These are phyloP conservation scores for Saururus chinensis DNA, from an alignment of 164 flowering plant species.

Conservation along the genomic window DNA sequence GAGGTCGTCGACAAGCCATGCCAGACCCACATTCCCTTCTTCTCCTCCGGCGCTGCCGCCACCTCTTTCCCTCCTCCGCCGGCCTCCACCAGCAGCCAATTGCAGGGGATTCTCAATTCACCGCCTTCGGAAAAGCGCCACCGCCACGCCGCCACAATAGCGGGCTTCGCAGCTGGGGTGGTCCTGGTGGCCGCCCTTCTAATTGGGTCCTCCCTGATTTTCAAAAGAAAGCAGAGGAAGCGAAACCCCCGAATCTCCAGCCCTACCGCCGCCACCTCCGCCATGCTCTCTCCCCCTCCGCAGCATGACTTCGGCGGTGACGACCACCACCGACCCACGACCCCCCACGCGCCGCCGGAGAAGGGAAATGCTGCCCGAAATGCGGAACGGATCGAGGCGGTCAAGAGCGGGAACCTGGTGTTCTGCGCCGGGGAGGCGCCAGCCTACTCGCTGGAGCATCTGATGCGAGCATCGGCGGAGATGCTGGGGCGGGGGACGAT, in stretches of 20 bases:
- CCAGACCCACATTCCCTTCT: conserved; percentile 32
- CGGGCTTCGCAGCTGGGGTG: conserved; percentile 32
- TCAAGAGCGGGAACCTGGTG: conserved; percentile 56
- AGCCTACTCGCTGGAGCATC: conserved; percentile 65
- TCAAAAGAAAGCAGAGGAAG: conserved; percentile 1
- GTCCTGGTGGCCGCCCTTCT: conserved; percentile 24
- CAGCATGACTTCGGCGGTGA: neutral
- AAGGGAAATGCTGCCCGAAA: conserved; percentile 13
- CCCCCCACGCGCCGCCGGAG: neutral
- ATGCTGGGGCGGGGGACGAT: conserved; percentile 73
- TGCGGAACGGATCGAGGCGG: conserved; percentile 26
- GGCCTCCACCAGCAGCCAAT: conserved; percentile 9
- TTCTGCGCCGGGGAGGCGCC: conserved; percentile 88
- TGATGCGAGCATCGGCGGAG: conserved; percentile 93
- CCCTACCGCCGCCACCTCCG: neutral
- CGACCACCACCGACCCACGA: neutral
- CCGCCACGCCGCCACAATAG: conserved; percentile 11
- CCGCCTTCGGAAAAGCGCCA: conserved; percentile 15
- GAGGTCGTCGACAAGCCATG: conserved; percentile 54
- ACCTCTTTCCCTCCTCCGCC: conserved; percentile 14
- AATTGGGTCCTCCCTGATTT: conserved; percentile 10
- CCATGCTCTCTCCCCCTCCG: neutral
- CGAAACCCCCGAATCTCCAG: neutral
- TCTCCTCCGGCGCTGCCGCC: conserved; percentile 17
- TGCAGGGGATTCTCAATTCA: conserved; percentile 23